These are phyloP conservation scores for Trichosporon coremiiforme DNA, from an alignment of 1,284 basidiomycete genomes.

Conservation along the genomic window DNA sequence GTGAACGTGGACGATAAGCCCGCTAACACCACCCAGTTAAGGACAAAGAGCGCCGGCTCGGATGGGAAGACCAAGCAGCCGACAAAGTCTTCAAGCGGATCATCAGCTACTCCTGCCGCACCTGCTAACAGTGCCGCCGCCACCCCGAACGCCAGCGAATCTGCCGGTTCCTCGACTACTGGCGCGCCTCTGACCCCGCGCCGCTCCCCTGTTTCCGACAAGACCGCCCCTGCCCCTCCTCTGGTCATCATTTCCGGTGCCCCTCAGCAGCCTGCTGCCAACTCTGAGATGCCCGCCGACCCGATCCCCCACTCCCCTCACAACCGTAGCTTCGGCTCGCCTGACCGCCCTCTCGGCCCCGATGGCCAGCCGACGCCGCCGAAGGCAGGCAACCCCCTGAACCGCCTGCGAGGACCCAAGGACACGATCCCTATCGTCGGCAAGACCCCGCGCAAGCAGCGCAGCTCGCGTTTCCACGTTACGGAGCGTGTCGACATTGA, in stretches of 20 bases:
- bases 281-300: constrained; percentile 67
- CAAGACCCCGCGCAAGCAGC: constrained; percentile 92
- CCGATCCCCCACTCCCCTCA: constrained; percentile 62
- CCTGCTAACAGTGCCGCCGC: constrained; percentile 20
- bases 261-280: constrained; percentile 31
- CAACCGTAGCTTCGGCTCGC: constrained; percentile 45
- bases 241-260: constrained; percentile 78
- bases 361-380: constrained; percentile 56
- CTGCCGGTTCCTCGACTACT: constrained; percentile 22
- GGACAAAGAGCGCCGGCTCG: constrained; percentile 45
- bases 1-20: neutral
- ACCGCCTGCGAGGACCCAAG: constrained; percentile 63
- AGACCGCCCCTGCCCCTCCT: constrained; percentile 66
- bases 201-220: constrained; percentile 52
- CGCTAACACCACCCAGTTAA: constrained; percentile 30
- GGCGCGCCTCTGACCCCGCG: constrained; percentile 55
- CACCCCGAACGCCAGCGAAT: constrained; percentile 14
- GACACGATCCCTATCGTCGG: constrained; percentile 93
- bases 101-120: constrained; percentile 56
- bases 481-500: constrained; percentile 97
- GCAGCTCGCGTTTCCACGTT: constrained; percentile 93
- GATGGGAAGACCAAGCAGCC: constrained; percentile 52
- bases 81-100: constrained; percentile 39
- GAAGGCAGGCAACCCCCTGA: constrained; percentile 58
- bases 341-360: constrained; percentile 45